phyloP scores from a whole-genome alignment of 2,329 filamentous ascomycete species.

The Aspergillus aculeatinus region DNA sequence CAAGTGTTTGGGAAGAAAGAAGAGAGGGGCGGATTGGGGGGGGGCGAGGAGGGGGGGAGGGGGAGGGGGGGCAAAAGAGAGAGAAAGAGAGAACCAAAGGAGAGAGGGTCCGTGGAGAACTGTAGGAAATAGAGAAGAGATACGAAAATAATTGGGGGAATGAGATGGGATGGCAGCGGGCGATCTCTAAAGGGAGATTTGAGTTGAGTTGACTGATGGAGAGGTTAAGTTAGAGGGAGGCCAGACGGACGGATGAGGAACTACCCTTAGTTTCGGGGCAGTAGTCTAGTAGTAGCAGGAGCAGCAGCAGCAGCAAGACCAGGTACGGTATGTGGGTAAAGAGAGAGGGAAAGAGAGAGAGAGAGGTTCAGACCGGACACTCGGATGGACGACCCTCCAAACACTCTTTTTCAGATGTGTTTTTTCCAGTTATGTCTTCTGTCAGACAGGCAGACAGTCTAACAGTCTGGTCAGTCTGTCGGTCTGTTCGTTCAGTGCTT shows the following conservation, averaged over 20 bases:
- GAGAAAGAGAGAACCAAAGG: constrained; percentile 4
- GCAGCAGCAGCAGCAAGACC: background rate
- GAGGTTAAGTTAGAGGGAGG: background rate
- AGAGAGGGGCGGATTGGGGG: constrained; percentile 4
- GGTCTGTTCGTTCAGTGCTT: too few species aligned
- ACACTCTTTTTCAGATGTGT: too few species aligned
- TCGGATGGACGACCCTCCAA: background rate
- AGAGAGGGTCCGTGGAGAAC: background rate
- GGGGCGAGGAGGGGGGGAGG: constrained; percentile 1
- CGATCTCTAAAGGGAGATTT: background rate
- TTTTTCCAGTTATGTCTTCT: too few species aligned
- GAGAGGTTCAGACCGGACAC: background rate
- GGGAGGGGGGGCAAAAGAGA: constrained; percentile 4
- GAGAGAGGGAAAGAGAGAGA: background rate
- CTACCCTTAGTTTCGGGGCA: constrained; percentile 1
- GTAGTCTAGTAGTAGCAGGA: background rate
- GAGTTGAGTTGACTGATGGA: background rate
- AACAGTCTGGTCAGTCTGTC: background rate
- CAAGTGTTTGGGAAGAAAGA: constrained; percentile 5
- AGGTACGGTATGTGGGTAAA: constrained; percentile 1
- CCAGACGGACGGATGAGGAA: constrained; percentile 4
- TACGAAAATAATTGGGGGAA: constrained; percentile 5
- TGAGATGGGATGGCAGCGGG: background rate
- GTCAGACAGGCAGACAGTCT: background rate
- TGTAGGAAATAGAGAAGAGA: constrained; percentile 6